Evolutionary conservation across 2,329 filamentous ascomycete genomes (phyloP), one percentile per base, ranked within the genome.

Genomic region (Colletotrichum graminicola): DNA sequence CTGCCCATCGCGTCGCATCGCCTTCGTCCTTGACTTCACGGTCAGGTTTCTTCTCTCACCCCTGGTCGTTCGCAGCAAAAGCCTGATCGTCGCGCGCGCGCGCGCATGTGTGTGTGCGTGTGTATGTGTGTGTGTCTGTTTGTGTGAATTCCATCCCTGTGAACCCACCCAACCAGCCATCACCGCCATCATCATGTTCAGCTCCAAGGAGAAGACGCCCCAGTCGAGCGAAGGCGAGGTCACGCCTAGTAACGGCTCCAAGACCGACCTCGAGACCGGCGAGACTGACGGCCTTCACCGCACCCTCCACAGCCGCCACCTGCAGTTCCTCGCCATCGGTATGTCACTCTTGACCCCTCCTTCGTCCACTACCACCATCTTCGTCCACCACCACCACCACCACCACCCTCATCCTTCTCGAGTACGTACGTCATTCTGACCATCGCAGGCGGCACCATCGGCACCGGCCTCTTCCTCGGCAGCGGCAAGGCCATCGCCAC

Each of bases 381-480:
- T n/a, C n/a, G n/a, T n/a, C n/a, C n/a, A n/a, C n/a, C n/a, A n/a
- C n/a, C n/a, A n/a, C n/a, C n/a, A n/a, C n/a, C n/a, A n/a, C n/a
- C n/a, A n/a, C n/a, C n/a, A n/a, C n/a, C n/a, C n/a, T n/a, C n/a
- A n/a, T n/a, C n/a, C n/a, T n/a, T n/a, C n/a, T n/a, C n/a, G n/a
- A n/a, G n/a, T 29, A 29, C 29, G 29, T 29, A 29, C 29, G 29
- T 1, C 43, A 14, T 21, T 34, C 62, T 73, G 59, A 72, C 60
- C 21, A 45, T 14, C n/a, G 0, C 52, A 73, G 62, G 71, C 41
- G 90, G 89, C 64, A 93, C 91, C 18, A 90, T 94, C 75, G 92
- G 92, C 65, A 94, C 92, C 2, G 92, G 92, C 74, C 85, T 94
- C 54, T 93, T 94, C 80, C 86, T 94, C 43, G 91, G 91, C 62